A percentile compares a stretch with the other conserved stretches of the same genome.
Evolutionary conservation across 164 flowering plant species (phyloP).

Genomic region (Berberis thunbergii): DNA sequence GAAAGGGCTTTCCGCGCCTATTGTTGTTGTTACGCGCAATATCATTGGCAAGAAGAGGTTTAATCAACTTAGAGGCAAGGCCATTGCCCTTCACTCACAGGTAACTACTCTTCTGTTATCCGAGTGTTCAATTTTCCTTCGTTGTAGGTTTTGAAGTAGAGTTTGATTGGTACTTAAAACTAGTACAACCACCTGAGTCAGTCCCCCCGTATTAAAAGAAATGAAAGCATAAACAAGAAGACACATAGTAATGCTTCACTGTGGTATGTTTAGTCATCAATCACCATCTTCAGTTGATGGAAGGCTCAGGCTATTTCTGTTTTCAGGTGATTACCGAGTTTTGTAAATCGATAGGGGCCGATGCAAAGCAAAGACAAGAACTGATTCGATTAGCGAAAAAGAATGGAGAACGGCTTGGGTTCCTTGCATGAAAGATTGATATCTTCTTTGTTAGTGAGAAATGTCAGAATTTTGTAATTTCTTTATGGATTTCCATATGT

Average conservation of each 20-base stretch:
- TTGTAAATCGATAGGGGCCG: conserved; percentile 96
- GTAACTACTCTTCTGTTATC: conserved; percentile 18
- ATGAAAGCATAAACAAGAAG: too few relatives aligned
- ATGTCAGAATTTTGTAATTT: too few relatives aligned
- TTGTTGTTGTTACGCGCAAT: too few relatives aligned
- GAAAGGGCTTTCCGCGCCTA: too few relatives aligned
- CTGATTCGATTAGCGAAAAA: conserved; percentile 86
- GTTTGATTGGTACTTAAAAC: too few relatives aligned
- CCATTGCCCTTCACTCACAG: conserved; percentile 65
- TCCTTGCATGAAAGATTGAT: conserved; percentile 47
- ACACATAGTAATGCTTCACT: too few relatives aligned
- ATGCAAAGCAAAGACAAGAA: conserved; percentile 86
- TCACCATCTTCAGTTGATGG: not conserved
- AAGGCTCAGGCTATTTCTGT: not conserved
- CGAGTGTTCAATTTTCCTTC: not conserved
- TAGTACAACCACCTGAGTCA: too few relatives aligned
- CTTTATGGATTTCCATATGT: too few relatives aligned
- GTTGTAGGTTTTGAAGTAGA: not conserved
- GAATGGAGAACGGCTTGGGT: conserved; percentile 89
- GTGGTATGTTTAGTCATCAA: not conserved
- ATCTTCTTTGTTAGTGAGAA: too few relatives aligned
- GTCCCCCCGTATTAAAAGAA: too few relatives aligned
- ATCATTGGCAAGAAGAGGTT: conserved; percentile 79
- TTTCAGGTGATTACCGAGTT: conserved; percentile 82
- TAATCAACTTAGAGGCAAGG: conserved; percentile 57